phyloP scores from a whole-genome alignment of 2,329 filamentous ascomycete genomes.

The Ophiostoma populinum region DNA sequence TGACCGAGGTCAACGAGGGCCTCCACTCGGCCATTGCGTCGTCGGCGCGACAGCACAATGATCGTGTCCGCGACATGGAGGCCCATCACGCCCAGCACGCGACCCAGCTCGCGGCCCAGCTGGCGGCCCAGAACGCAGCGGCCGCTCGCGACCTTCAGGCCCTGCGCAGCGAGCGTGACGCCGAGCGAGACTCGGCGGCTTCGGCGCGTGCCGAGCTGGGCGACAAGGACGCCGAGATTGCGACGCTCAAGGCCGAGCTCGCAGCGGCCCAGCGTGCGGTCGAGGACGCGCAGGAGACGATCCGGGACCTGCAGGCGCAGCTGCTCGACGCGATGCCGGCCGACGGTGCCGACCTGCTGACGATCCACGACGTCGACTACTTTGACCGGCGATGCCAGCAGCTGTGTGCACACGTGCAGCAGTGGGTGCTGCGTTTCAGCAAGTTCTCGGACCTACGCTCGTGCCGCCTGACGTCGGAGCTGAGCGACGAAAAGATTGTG shows the following conservation, averaged over 20 bases:
- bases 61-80: conserved; percentile 51
- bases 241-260: conserved; percentile 59
- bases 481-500: conserved; percentile 83
- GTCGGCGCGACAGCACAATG: conserved; percentile 58
- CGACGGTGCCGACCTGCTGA: conserved; percentile 46
- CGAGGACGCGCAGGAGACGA: conserved; percentile 48
- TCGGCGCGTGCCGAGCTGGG: background rate
- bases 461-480: conserved; percentile 66
- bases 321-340: conserved; percentile 41
- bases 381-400: conserved; percentile 89
- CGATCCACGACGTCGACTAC: conserved; percentile 76
- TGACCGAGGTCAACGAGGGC: conserved; percentile 69
- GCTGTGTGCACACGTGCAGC: conserved; percentile 87
- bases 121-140: conserved; percentile 46
- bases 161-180: too few species aligned
- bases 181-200: too few species aligned
- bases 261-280: conserved; percentile 37
- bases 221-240: conserved; percentile 72
- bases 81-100: conserved; percentile 50
- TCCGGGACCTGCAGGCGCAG: conserved; percentile 38
- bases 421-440: conserved; percentile 95
- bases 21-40: conserved; percentile 62
- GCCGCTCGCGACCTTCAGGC: too few species aligned
- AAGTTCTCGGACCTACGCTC: conserved; percentile 90
- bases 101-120: background rate